phyloP scores from a whole-genome alignment of 1,284 basidiomycete species.

The Ceratobasidium sp. region DNA sequence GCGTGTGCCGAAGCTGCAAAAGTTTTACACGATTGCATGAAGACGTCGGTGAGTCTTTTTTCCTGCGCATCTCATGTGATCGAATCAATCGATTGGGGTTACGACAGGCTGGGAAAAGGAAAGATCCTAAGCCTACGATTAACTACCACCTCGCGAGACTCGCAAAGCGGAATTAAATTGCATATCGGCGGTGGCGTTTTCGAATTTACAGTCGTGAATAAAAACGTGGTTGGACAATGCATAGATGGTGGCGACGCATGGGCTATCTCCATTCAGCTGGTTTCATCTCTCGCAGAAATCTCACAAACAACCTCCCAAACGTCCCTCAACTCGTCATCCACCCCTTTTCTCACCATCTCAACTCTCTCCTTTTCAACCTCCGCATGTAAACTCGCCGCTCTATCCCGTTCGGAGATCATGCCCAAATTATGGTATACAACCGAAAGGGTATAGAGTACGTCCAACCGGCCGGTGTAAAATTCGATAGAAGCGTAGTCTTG shows the following conservation, averaged over 20 bases:
- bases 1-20: conserved; percentile 71
- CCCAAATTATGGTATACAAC: conserved; percentile 72
- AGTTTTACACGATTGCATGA: conserved; percentile 83
- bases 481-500: conserved; percentile 64
- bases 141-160: conserved; percentile 84
- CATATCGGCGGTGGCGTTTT: background rate
- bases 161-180: conserved; percentile 54
- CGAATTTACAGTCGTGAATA: background rate
- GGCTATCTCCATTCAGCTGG: background rate
- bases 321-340: conserved; percentile 61
- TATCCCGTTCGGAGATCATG: conserved; percentile 61
- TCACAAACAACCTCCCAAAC: conserved; percentile 61
- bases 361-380: conserved; percentile 55
- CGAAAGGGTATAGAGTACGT: conserved; percentile 71
- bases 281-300: conserved; percentile 31
- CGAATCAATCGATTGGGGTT: conserved; percentile 21
- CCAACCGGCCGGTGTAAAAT: conserved; percentile 63
- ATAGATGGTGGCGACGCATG: background rate
- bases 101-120: conserved; percentile 66
- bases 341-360: conserved; percentile 53
- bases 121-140: conserved; percentile 71
- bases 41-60: conserved; percentile 68
- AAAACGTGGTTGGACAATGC: background rate
- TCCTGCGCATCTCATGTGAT: background rate
- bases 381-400: conserved; percentile 58